These are phyloP conservation scores for Protea cynaroides DNA, from an alignment of 164 flowering plant species.

Conservation along the genomic window DNA sequence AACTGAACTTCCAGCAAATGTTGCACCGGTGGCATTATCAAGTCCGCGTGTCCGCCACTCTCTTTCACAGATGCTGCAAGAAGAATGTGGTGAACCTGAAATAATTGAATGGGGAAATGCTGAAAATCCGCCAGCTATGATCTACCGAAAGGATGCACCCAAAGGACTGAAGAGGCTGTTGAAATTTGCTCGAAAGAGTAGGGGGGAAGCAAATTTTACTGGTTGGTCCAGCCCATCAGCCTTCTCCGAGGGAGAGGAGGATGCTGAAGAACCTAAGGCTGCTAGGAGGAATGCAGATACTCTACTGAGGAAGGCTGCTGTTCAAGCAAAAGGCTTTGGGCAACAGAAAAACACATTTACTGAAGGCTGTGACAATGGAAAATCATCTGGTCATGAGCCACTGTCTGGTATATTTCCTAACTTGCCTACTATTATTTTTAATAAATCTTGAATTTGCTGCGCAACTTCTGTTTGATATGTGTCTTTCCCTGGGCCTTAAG, in stretches of 20 bases:
- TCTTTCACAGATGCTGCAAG: constrained; percentile 86
- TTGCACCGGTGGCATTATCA: constrained; percentile 30
- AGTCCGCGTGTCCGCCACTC: constrained; percentile 80
- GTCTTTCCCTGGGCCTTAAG: background rate
- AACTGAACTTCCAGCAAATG: constrained; percentile 24
- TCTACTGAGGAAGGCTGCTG: constrained; percentile 49
- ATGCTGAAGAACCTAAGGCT: constrained; percentile 55
- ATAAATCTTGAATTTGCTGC: background rate
- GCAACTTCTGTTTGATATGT: background rate
- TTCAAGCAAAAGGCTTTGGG: constrained; percentile 42
- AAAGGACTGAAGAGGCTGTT: constrained; percentile 87
- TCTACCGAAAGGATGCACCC: constrained; percentile 77
- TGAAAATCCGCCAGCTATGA: constrained; percentile 64
- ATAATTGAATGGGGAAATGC: constrained; percentile 80
- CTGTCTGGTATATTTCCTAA: constrained; percentile 26
- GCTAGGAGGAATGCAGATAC: constrained; percentile 49
- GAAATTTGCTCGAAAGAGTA: constrained; percentile 82
- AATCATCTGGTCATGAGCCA: constrained; percentile 25
- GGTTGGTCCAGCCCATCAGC: constrained; percentile 78
- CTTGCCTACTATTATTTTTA: constrained; percentile 3
- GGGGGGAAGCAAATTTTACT: constrained; percentile 46
- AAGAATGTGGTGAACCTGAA: constrained; percentile 75
- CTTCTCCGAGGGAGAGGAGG: constrained; percentile 84
- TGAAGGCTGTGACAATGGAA: constrained; percentile 28
- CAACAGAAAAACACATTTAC: constrained; percentile 28